Evolutionary conservation across 768 basidiomycete species (phyloP).

Genomic region (Guyanaporus albipodus): DNA sequence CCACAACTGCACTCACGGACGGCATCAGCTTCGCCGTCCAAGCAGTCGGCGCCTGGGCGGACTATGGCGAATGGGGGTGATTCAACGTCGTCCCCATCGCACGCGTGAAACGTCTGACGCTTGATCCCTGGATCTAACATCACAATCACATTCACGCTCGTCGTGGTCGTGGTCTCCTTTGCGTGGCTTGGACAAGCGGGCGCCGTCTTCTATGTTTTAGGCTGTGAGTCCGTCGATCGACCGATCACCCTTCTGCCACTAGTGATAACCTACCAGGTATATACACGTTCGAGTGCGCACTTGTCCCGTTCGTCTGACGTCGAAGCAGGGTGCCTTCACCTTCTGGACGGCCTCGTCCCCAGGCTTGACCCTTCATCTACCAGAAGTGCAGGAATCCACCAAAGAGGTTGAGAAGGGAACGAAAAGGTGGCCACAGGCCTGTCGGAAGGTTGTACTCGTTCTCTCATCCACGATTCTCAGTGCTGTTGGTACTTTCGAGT

Average conservation of each 20-base stretch:
- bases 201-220: slow-evolving; percentile 58
- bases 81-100: background rate
- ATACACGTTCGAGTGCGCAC: background rate
- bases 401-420: slow-evolving; percentile 35
- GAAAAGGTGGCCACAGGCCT: slow-evolving; percentile 46
- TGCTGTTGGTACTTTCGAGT: slow-evolving; percentile 48
- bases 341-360: slow-evolving; percentile 87
- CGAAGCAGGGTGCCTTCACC: slow-evolving; percentile 55
- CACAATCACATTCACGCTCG: slow-evolving; percentile 66
- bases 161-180: slow-evolving; percentile 66
- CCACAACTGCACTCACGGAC: no score
- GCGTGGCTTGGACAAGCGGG: slow-evolving; percentile 73
- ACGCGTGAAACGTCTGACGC: background rate
- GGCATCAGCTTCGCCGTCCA: slow-evolving; percentile 78
- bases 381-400: slow-evolving; percentile 58
- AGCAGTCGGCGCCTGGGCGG: slow-evolving; percentile 74
- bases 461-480: slow-evolving; percentile 21
- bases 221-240: slow-evolving; percentile 39
- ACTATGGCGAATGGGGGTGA: slow-evolving; percentile 78
- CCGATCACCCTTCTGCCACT: background rate
- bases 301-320: background rate
- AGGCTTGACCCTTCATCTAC: slow-evolving; percentile 65
- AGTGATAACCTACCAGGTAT: slow-evolving; percentile 73
- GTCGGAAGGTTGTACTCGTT: background rate
- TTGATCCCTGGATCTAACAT: slow-evolving; percentile 60